Conservation (phyloP, 2,329 filamentous ascomycete genomes). For the Monilinia fructicola region DNA sequence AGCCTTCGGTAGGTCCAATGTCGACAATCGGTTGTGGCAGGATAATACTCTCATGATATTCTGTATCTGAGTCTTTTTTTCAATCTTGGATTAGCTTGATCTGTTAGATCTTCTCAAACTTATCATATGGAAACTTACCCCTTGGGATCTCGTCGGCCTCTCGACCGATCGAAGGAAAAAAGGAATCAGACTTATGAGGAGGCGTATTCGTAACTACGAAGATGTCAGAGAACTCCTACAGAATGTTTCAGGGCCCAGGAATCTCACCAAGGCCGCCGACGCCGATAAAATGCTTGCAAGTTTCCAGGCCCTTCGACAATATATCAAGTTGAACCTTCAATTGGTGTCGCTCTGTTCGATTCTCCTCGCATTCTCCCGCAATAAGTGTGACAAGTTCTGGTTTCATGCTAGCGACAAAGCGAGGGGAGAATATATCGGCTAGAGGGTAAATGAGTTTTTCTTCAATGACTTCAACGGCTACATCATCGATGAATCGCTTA, state of each 20-base stretch:
- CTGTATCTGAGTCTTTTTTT: no score
- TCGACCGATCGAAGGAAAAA: no score
- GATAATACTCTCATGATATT: no score
- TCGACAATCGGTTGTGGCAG: no score
- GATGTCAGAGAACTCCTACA: not conserved
- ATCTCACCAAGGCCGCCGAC: slow-evolving; percentile 18
- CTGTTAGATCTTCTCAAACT: no score
- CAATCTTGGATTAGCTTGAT: no score
- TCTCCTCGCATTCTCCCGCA: slow-evolving; percentile 46
- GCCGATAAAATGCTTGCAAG: slow-evolving; percentile 30
- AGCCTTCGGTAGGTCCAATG: no score
- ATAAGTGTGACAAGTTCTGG: slow-evolving; percentile 42
- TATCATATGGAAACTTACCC: no score
- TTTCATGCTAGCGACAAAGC: slow-evolving; percentile 43
- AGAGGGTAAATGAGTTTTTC: slow-evolving; percentile 43
- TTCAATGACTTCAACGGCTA: slow-evolving; percentile 48
- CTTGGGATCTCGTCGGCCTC: no score
- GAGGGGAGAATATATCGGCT: slow-evolving; percentile 44
- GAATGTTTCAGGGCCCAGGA: not conserved
- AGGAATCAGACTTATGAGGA: no score
- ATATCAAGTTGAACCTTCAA: slow-evolving; percentile 44
- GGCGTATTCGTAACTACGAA: no score
- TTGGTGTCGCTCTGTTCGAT: slow-evolving; percentile 41
- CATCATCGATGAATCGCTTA: slow-evolving; percentile 47
- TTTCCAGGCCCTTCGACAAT: slow-evolving; percentile 43